Evolutionary conservation across 352 stramenopile species (phyloP).

Genomic region (Halophytophthora batemanensis): DNA sequence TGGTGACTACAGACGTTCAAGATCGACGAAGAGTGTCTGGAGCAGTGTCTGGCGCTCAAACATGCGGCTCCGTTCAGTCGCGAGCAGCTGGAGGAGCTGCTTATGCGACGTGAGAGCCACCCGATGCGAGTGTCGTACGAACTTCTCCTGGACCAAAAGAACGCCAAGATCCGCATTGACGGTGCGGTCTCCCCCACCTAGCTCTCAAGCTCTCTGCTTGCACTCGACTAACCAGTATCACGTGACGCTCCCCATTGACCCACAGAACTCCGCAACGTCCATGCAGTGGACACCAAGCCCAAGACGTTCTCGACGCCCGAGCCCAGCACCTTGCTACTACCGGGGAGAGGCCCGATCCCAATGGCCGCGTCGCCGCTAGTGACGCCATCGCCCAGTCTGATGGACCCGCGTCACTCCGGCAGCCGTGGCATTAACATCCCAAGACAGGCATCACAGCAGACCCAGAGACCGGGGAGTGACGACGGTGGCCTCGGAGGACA

Average conservation of each 20-base stretch:
- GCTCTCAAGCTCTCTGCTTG: no score
- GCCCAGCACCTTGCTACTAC: conserved; percentile 59
- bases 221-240: no score
- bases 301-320: conserved; percentile 78
- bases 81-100: conserved; percentile 54
- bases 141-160: conserved; percentile 97
- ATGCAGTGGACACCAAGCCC: conserved; percentile 61
- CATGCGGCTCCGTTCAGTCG: conserved; percentile 45
- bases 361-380: conserved; percentile 81
- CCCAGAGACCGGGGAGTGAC: conserved; percentile 5
- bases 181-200: no score
- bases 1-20: conserved; percentile 53
- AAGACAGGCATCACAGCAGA: conserved; percentile 7
- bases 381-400: conserved; percentile 42
- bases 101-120: conserved; percentile 57
- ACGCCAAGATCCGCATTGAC: conserved; percentile 92
- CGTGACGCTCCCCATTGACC: no score
- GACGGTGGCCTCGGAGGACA: conserved; percentile 35
- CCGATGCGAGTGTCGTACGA: conserved; percentile 95
- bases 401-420: conserved; percentile 62
- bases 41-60: conserved; percentile 54
- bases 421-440: conserved; percentile 38
- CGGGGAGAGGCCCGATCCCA: conserved; percentile 67
- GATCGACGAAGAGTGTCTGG: conserved; percentile 75
- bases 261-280: conserved; percentile 63